Conservation (phyloP, 2,329 filamentous ascomycete genomes). For the Fusarium graminum region DNA sequence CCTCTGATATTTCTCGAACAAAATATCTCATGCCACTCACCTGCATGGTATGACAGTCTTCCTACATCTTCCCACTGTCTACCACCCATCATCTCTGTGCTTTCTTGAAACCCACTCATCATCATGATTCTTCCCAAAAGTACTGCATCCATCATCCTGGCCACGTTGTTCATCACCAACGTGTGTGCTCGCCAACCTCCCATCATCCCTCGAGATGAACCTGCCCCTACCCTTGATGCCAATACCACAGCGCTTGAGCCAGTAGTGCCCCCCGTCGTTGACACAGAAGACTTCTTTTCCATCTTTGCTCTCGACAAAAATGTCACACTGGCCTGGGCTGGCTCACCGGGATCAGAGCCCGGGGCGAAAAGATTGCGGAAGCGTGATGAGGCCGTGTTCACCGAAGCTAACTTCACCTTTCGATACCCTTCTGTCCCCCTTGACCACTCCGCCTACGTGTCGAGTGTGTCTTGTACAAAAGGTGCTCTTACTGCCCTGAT, state of each 20-base stretch:
- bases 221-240: background rate
- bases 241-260: slow-evolving; percentile 22
- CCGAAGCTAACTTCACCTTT: slow-evolving; percentile 33
- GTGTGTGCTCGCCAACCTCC: background rate
- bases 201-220: slow-evolving; percentile 2
- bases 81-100: background rate
- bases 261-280: slow-evolving; percentile 23
- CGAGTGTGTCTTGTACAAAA: background rate
- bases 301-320: slow-evolving; percentile 7
- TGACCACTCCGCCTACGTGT: slow-evolving; percentile 20
- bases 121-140: background rate
- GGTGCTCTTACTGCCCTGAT: slow-evolving; percentile 8
- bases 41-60: background rate
- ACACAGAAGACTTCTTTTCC: slow-evolving; percentile 13
- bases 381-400: slow-evolving; percentile 20
- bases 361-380: slow-evolving; percentile 6
- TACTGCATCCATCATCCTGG: accelerated
- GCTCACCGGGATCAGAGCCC: slow-evolving; percentile 1
- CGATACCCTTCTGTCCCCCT: slow-evolving; percentile 23
- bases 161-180: background rate
- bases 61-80: background rate
- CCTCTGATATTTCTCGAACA: background rate
- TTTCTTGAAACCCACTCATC: background rate
- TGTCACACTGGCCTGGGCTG: slow-evolving; percentile 27
- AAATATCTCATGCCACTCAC: background rate